Conservation (phyloP, 148 eudicot genomes). For the Silene conica region DNA sequence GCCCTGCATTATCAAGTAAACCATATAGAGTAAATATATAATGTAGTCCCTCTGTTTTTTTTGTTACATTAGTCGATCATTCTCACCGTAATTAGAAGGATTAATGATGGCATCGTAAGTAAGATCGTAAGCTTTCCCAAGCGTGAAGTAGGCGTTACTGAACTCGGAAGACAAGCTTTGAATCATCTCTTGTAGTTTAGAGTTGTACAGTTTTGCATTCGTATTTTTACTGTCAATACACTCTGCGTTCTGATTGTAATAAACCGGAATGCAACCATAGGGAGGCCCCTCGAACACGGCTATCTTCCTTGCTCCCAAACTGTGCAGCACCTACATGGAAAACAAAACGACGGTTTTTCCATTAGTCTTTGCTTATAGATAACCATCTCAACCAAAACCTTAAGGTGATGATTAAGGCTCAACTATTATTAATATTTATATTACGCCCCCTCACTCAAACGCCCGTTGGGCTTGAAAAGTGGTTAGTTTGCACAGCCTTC, state of each 20-base stretch:
- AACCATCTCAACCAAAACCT: no score
- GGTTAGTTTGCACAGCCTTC: no score
- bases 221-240: conserved; percentile 15
- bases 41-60: no score
- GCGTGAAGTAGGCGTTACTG: conserved; percentile 31
- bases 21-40: no score
- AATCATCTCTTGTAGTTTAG: not conserved
- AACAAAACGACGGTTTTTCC: no score
- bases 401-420: no score
- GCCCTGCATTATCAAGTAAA: no score
- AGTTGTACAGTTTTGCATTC: not conserved
- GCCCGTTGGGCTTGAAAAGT: no score
- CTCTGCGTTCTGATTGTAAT: conserved; percentile 1
- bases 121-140: conserved; percentile 33
- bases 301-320: conserved; percentile 49
- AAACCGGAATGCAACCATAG: conserved; percentile 50
- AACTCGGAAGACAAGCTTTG: conserved; percentile 31
- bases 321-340: conserved; percentile 4
- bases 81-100: conserved; percentile 42
- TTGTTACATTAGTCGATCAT: no score
- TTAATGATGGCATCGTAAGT: conserved; percentile 36
- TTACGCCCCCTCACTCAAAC: no score
- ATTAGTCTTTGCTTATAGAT: no score
- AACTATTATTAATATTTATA: no score
- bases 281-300: conserved; percentile 44